These are phyloP conservation scores for Mucor lusitanicus DNA, from an alignment of 371 early-diverging fungal species.

Conservation along the genomic window DNA sequence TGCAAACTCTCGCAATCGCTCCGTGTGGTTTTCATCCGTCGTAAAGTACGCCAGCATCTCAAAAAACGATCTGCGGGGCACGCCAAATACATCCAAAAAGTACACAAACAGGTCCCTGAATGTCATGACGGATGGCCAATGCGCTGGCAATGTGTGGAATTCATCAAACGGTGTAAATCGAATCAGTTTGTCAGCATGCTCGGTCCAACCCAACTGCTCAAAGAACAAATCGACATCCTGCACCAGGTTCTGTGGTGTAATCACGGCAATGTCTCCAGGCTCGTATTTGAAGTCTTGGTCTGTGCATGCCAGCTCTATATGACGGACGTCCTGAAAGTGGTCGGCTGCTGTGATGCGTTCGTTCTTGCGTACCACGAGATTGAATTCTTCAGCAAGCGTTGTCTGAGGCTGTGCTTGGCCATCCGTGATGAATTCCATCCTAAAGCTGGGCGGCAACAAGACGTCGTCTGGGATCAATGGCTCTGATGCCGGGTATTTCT, in stretches of 20 bases:
- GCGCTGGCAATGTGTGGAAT: slow-evolving; percentile 48
- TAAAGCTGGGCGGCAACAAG: slow-evolving; percentile 46
- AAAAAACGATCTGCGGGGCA: slow-evolving; percentile 89
- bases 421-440: slow-evolving; percentile 36
- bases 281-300: slow-evolving; percentile 46
- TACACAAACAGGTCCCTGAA: slow-evolving; percentile 71
- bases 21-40: slow-evolving; percentile 67
- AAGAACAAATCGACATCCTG: slow-evolving; percentile 72
- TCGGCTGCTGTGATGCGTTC: slow-evolving; percentile 73
- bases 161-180: slow-evolving; percentile 45
- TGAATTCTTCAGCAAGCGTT: slow-evolving; percentile 28
- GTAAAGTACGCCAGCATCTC: slow-evolving; percentile 84
- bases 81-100: slow-evolving; percentile 81
- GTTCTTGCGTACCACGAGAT: slow-evolving; percentile 48
- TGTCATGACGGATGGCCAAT: slow-evolving; percentile 56
- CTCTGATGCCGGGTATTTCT: slow-evolving; percentile 47
- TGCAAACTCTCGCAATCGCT: slow-evolving; percentile 80
- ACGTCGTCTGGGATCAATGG: slow-evolving; percentile 60
- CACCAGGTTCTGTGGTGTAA: slow-evolving; percentile 74
- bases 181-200: slow-evolving; percentile 67
- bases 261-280: slow-evolving; percentile 83
- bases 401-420: not conserved
- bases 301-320: slow-evolving; percentile 55
- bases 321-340: slow-evolving; percentile 93
- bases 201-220: slow-evolving; percentile 71